A percentile compares a stretch with the other conserved stretches of the same genome.
phyloP scores from a whole-genome alignment of 148 eudicot genomes.

The Salicornia ramosissima region DNA sequence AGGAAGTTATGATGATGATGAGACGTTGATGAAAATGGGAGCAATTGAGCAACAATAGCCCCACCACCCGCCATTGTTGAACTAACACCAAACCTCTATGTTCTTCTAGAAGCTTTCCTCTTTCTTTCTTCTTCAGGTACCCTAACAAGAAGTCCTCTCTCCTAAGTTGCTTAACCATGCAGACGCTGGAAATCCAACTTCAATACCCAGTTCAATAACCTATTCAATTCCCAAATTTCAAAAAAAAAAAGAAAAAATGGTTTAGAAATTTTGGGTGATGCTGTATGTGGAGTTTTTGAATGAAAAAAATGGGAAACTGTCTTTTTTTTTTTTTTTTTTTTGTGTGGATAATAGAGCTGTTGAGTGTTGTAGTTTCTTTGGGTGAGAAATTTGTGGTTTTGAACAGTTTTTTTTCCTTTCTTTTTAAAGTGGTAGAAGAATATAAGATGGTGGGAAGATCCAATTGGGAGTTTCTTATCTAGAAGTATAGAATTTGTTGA shows the following conservation, averaged over 20 bases:
- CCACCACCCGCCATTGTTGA: slow-evolving; percentile 31
- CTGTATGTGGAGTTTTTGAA: too few relatives aligned
- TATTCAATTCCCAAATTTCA: background rate
- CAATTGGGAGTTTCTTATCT: too few relatives aligned
- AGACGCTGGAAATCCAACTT: slow-evolving; percentile 19
- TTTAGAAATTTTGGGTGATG: slow-evolving; percentile 4
- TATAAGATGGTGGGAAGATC: too few relatives aligned
- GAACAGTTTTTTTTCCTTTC: too few relatives aligned
- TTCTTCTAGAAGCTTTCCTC: slow-evolving; percentile 18
- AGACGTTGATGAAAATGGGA: slow-evolving; percentile 28
- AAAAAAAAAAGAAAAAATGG: too few relatives aligned
- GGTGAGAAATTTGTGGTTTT: too few relatives aligned
- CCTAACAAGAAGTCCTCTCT: slow-evolving; percentile 31
- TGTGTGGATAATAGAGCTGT: too few relatives aligned
- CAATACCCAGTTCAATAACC: background rate
- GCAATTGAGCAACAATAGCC: slow-evolving; percentile 37
- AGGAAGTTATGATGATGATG: slow-evolving; percentile 11
- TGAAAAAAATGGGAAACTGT: too few relatives aligned
- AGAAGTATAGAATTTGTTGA: too few relatives aligned
- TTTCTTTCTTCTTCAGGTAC: slow-evolving; percentile 36
- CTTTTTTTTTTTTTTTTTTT: too few relatives aligned
- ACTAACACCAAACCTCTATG: slow-evolving; percentile 11
- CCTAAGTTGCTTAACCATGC: slow-evolving; percentile 34
- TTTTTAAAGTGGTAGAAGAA: too few relatives aligned
- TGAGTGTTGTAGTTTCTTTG: too few relatives aligned